These are phyloP conservation scores for Lasiosphaeria hispida DNA, from an alignment of 495 filamentous ascomycete genomes.

Conservation along the genomic window DNA sequence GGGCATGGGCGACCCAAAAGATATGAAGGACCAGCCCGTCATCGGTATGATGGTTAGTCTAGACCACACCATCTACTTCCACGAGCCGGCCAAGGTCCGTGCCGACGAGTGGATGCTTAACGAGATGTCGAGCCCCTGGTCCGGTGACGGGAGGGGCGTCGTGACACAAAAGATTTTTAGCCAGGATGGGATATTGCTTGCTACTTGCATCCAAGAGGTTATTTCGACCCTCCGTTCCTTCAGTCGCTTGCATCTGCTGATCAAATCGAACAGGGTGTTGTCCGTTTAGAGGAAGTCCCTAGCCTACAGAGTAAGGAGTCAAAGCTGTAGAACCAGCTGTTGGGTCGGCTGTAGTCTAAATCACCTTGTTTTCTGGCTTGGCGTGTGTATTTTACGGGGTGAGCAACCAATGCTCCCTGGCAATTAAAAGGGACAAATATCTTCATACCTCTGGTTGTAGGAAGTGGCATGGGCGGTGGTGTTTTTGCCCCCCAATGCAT, in stretches of 20 bases:
- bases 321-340: conserved; percentile 17
- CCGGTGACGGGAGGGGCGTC: conserved; percentile 81
- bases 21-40: conserved; percentile 42
- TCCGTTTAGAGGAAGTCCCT: conserved; percentile 23
- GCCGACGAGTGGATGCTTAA: conserved; percentile 93
- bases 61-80: conserved; percentile 95
- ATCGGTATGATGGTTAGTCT: conserved; percentile 96
- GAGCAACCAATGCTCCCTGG: too few relatives aligned
- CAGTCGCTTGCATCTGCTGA: background rate
- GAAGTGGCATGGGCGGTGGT: too few relatives aligned
- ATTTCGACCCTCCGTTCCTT: conserved; percentile 11
- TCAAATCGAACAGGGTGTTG: conserved; percentile 18
- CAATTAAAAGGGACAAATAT: too few relatives aligned
- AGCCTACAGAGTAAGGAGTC: conserved; percentile 22
- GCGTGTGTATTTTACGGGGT: background rate
- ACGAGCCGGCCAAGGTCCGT: conserved; percentile 71
- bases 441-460: too few relatives aligned
- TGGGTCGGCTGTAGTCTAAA: too few relatives aligned
- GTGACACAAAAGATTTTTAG: conserved; percentile 86
- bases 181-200: conserved; percentile 76
- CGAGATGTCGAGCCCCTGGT: conserved; percentile 94
- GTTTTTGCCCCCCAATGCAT: too few relatives aligned
- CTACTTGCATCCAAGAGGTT: conserved; percentile 81
- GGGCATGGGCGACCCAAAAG: conserved; percentile 37
- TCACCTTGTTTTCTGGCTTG: background rate